Conservation (phyloP, 495 filamentous ascomycete genomes). For the Daldinia childiae region DNA sequence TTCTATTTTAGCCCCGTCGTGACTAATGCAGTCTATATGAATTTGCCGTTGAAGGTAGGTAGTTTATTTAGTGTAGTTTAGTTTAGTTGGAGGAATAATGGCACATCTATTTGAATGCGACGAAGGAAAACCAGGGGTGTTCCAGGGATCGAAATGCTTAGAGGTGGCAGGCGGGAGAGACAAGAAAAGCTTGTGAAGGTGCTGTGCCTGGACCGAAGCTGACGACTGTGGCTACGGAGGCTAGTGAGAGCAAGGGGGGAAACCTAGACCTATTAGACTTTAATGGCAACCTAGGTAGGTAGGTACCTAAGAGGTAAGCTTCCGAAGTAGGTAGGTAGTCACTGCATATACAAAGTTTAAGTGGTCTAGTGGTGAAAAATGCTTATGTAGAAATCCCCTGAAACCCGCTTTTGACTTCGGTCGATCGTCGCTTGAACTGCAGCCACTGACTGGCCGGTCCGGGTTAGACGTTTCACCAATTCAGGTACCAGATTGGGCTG, state of each 20-base stretch:
- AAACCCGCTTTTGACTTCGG: slow-evolving; percentile 35
- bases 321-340: background rate
- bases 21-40: background rate
- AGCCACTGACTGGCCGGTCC: slow-evolving; percentile 27
- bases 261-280: too few species aligned
- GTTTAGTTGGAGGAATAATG: background rate
- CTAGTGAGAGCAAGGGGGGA: slow-evolving; percentile 7
- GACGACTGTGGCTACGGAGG: slow-evolving; percentile 29
- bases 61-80: background rate
- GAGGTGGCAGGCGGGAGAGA: slow-evolving; percentile 6
- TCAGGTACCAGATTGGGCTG: slow-evolving; percentile 40
- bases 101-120: slow-evolving; percentile 5
- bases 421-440: slow-evolving; percentile 24
- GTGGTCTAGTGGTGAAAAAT: slow-evolving; percentile 2
- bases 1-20: background rate
- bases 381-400: slow-evolving; percentile 27
- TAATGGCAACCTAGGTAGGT: background rate
- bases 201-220: slow-evolving; percentile 15
- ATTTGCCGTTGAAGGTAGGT: background rate
- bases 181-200: background rate
- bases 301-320: too few species aligned
- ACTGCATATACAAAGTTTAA: slow-evolving; percentile 1
- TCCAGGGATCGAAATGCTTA: slow-evolving; percentile 15
- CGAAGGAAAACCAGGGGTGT: background rate
- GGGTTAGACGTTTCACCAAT: slow-evolving; percentile 37